These are phyloP conservation scores for Verticillium nubilum DNA, from an alignment of 2,329 filamentous ascomycete genomes.

Conservation along the genomic window DNA sequence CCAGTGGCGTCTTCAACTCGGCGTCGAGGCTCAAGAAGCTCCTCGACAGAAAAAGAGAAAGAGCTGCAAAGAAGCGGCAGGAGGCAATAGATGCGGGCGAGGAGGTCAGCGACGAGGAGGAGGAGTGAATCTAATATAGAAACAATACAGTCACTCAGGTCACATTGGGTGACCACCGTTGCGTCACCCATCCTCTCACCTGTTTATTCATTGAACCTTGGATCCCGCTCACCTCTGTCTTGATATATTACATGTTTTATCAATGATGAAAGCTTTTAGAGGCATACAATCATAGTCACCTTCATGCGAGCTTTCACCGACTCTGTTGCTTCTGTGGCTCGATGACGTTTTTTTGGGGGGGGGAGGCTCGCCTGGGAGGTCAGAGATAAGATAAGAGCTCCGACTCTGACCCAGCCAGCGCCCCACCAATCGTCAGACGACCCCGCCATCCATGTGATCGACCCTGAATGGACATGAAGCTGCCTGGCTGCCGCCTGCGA, in stretches of 20 bases:
- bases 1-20: slow-evolving; percentile 82
- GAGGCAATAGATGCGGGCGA: slow-evolving; percentile 46
- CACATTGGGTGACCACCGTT: too few species aligned
- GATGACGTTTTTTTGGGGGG: neutral
- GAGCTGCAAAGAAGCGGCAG: slow-evolving; percentile 52
- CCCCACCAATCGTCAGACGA: slow-evolving; percentile 13
- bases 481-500: slow-evolving; percentile 3
- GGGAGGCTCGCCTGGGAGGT: too few species aligned
- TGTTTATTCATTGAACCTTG: too few species aligned
- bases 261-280: too few species aligned
- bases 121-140: slow-evolving; percentile 16
- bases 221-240: too few species aligned
- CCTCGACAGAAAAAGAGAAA: slow-evolving; percentile 65
- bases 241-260: too few species aligned
- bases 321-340: neutral
- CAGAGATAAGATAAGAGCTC: slow-evolving; percentile 12
- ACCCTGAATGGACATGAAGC: slow-evolving; percentile 3
- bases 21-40: slow-evolving; percentile 80
- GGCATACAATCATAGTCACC: neutral
- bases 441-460: slow-evolving; percentile 16
- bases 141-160: neutral
- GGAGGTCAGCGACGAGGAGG: slow-evolving; percentile 40
- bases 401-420: slow-evolving; percentile 4
- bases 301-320: neutral
- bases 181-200: too few species aligned